Evolutionary conservation across 1,284 basidiomycete species (phyloP).

Genomic region (Sanghuangporus baumii): DNA sequence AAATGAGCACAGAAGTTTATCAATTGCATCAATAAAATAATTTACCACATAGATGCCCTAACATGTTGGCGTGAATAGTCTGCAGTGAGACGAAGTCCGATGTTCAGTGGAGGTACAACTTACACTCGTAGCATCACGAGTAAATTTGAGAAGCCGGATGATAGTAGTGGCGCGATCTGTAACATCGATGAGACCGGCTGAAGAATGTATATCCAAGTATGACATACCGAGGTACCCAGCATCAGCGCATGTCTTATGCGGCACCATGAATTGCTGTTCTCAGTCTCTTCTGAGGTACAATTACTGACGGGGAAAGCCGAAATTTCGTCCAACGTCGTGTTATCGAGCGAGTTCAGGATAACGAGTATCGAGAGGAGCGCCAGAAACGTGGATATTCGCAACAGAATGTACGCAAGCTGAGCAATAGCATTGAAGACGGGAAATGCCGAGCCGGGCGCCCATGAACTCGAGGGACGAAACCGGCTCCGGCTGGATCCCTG

Average conservation of each 20-base stretch:
- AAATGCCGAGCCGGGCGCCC: not conserved
- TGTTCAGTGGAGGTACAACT: not conserved
- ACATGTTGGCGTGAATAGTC: no score
- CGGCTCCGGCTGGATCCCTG: not conserved
- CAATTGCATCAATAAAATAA: no score
- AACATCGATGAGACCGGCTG: not conserved
- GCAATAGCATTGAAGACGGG: not conserved
- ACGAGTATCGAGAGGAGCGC: slow-evolving; percentile 8
- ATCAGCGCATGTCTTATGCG: not conserved
- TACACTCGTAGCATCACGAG: slow-evolving; percentile 6
- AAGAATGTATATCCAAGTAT: not conserved
- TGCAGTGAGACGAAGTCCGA: not conserved
- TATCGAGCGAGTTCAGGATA: not conserved
- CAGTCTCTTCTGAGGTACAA: not conserved
- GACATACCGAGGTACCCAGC: slow-evolving; percentile 4
- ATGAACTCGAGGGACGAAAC: not conserved
- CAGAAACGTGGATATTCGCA: not conserved
- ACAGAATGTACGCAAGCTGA: not conserved
- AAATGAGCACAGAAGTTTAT: no score
- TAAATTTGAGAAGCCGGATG: slow-evolving; percentile 1
- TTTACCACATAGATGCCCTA: no score
- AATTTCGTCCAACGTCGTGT: not conserved
- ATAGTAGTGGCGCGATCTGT: not conserved
- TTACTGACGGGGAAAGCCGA: not conserved
- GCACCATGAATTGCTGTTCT: not conserved